phyloP scores from a whole-genome alignment of 257 asterid species.

The Osmanthus fragrans region DNA sequence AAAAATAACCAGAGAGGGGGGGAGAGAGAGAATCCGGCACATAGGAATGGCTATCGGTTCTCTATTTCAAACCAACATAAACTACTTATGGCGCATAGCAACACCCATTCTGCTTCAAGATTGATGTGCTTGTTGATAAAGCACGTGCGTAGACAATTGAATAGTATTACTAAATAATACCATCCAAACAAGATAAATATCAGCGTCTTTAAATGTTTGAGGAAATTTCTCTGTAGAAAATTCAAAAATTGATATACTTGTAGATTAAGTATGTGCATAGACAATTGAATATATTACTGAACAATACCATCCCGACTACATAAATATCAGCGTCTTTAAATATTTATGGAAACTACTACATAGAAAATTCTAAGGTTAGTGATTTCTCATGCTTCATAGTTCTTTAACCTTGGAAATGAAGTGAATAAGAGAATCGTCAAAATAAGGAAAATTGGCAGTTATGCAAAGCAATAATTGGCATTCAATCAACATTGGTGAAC shows the following conservation, averaged over 20 bases:
- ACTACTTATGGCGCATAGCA: not conserved
- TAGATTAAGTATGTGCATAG: too few species aligned
- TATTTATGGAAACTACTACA: not conserved
- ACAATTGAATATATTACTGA: not conserved
- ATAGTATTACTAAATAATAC: not conserved
- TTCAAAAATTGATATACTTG: not conserved
- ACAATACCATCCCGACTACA: not conserved
- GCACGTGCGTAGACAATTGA: not conserved
- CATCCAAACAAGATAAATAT: not conserved
- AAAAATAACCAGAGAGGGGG: not conserved
- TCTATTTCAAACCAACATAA: not conserved
- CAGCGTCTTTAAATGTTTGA: not conserved
- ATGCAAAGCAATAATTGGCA: not conserved
- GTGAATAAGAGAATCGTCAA: not conserved
- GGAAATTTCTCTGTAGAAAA: not conserved
- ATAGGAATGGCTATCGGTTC: not conserved
- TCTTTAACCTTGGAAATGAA: conserved; percentile 2
- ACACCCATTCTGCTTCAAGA: not conserved
- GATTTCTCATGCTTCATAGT: not conserved
- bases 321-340: not conserved
- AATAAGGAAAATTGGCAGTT: not conserved
- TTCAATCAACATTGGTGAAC: not conserved
- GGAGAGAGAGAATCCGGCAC: not conserved
- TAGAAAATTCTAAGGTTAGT: conserved; percentile 1
- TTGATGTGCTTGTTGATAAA: not conserved